phyloP scores from a whole-genome alignment of 1,139 yeast genomes.

The Saccharomycopsis hybrid region DNA sequence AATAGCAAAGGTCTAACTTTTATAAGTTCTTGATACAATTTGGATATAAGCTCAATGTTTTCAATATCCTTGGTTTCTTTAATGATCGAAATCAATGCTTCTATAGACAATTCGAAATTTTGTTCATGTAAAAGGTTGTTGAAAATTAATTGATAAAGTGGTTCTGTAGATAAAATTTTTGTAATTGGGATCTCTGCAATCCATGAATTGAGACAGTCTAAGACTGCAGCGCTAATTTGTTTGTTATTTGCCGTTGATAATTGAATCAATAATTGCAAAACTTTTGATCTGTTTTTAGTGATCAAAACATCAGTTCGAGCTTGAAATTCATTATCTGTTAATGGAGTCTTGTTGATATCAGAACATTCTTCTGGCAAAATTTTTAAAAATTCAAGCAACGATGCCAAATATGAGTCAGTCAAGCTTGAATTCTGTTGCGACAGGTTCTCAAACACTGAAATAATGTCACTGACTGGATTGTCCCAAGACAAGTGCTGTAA shows the following conservation, averaged over 20 bases:
- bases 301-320: slow-evolving; percentile 57
- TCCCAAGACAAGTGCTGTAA: slow-evolving; percentile 73
- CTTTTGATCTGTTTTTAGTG: slow-evolving; percentile 60
- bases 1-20: slow-evolving; percentile 47
- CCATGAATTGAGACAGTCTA: slow-evolving; percentile 86
- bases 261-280: slow-evolving; percentile 53
- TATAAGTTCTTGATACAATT: slow-evolving; percentile 62
- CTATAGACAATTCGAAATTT: slow-evolving; percentile 81
- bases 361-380: slow-evolving; percentile 88
- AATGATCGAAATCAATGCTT: slow-evolving; percentile 73
- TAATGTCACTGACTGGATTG: slow-evolving; percentile 63
- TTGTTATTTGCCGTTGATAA: slow-evolving; percentile 30
- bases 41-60: slow-evolving; percentile 53
- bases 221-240: slow-evolving; percentile 35
- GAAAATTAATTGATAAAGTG: slow-evolving; percentile 63
- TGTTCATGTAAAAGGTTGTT: slow-evolving; percentile 57
- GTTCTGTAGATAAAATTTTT: slow-evolving; percentile 52
- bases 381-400: slow-evolving; percentile 69
- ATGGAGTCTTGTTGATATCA: slow-evolving; percentile 68
- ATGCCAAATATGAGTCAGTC: slow-evolving; percentile 10
- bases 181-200: slow-evolving; percentile 75
- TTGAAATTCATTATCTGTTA: slow-evolving; percentile 77
- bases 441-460: slow-evolving; percentile 28
- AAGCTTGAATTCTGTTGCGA: slow-evolving; percentile 11
- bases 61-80: slow-evolving; percentile 76